Conservation (phyloP, 805 yeast species). For the Starmerella apis region DNA sequence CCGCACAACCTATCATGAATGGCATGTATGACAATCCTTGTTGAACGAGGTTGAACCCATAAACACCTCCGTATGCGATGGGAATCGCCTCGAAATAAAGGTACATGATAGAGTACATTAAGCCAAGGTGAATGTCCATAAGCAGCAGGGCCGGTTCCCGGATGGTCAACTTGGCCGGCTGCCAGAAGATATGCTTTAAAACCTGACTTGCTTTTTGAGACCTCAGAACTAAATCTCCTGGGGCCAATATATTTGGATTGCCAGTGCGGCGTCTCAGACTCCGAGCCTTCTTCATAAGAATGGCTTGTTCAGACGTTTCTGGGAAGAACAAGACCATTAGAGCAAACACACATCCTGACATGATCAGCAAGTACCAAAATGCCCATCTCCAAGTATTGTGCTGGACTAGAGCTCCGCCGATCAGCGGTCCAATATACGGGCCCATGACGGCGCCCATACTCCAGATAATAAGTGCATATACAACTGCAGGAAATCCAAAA, state of each 20-base stretch:
- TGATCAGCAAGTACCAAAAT: slow-evolving; percentile 42
- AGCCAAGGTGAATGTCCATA: slow-evolving; percentile 42
- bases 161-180: slow-evolving; percentile 40
- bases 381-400: slow-evolving; percentile 44
- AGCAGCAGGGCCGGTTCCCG: slow-evolving; percentile 47
- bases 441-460: slow-evolving; percentile 45
- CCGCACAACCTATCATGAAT: slow-evolving; percentile 37
- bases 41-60: slow-evolving; percentile 41
- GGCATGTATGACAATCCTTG: slow-evolving; percentile 42
- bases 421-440: slow-evolving; percentile 46
- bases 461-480: slow-evolving; percentile 44
- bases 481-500: slow-evolving; percentile 35
- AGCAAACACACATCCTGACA: slow-evolving; percentile 33
- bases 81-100: slow-evolving; percentile 56
- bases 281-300: slow-evolving; percentile 40
- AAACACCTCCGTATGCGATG: slow-evolving; percentile 38
- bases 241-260: slow-evolving; percentile 10
- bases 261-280: slow-evolving; percentile 39
- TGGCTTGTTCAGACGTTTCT: slow-evolving; percentile 40
- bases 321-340: slow-evolving; percentile 37
- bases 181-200: slow-evolving; percentile 20
- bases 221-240: slow-evolving; percentile 17
- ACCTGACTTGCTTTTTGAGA: slow-evolving; percentile 4
- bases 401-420: slow-evolving; percentile 43
- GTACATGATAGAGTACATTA: slow-evolving; percentile 45